Evolutionary conservation across 768 basidiomycete species (phyloP), one percentile per base, ranked within the genome.

Genomic region (Pleurotus citrinopileatus): DNA sequence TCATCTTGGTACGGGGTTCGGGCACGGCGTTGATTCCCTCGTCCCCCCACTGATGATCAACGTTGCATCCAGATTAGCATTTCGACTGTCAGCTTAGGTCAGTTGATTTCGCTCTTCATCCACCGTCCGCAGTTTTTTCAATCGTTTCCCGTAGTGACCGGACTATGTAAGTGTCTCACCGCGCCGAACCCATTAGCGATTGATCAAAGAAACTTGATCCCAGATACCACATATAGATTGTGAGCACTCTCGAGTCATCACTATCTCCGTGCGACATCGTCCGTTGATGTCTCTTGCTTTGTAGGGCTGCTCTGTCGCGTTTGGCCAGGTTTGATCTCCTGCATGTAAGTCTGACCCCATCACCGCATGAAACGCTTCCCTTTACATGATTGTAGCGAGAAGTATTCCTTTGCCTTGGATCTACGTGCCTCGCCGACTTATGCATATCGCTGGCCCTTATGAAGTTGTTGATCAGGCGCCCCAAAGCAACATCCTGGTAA

Each of bases 201-300:
- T 40, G 13, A 40, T 19, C 38, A 19, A 2, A n/a, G 12, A 12
- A 9, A 12, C 17, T 19, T 19, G 7, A 40, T 22, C 19, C 23
- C 20, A 51, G 48, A 51, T 20, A 37, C 48, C 6, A 36, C 48
- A 4, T 51, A 51, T 22, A 34, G n/a, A 37, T 26, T 51, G 48
- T 51, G 3, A 34, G 48, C 25, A 7, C n/a, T n/a, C n/a, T n/a
- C n/a, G 34, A 20, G 27, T 48, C 29, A 5, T n/a, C 10, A 15
- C n/a, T 27, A 9, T 23, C n/a, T n/a, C n/a, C n/a, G n/a, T n/a
- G n/a, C n/a, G n/a, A 12, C 2, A 25, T 7, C 15, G 23, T 29
- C n/a, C n/a, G n/a, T 25, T 9, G n/a, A 15, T 47, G 15, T 27
- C 20, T 26, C 45, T n/a, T 10, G 12, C 9, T 29, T n/a, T 27